phyloP scores from a whole-genome alignment of 805 yeast genomes.

The Pichia gijzeniarum region DNA sequence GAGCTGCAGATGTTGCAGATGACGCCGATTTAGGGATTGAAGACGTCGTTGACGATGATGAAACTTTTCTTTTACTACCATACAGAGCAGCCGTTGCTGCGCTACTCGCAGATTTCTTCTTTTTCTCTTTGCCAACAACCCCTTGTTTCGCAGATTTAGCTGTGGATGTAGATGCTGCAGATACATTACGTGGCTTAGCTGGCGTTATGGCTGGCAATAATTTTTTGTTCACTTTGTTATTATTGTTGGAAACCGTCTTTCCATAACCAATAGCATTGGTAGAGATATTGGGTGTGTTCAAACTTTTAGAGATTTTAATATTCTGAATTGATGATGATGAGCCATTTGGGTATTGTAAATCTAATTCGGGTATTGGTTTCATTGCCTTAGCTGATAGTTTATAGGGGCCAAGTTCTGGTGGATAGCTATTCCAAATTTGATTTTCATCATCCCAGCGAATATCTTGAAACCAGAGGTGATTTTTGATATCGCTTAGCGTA shows the following conservation, averaged over 20 bases:
- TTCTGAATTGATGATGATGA: slow-evolving; percentile 7
- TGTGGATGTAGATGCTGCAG: neutral
- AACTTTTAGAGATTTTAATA: slow-evolving; percentile 9
- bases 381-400: slow-evolving; percentile 71
- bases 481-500: slow-evolving; percentile 48
- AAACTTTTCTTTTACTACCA: slow-evolving; percentile 2
- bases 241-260: neutral
- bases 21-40: neutral
- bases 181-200: neutral
- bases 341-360: slow-evolving; percentile 20
- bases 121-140: neutral
- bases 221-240: neutral
- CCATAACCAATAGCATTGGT: neutral
- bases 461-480: slow-evolving; percentile 56
- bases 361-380: slow-evolving; percentile 62
- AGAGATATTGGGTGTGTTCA: neutral
- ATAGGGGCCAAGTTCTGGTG: slow-evolving; percentile 67
- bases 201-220: neutral
- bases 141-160: neutral
- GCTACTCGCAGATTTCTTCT: slow-evolving; percentile 12
- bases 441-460: slow-evolving; percentile 49
- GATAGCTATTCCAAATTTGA: slow-evolving; percentile 49
- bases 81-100: slow-evolving; percentile 22
- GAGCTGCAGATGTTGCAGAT: neutral
- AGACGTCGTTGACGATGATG: slow-evolving; percentile 3